phyloP scores from a whole-genome alignment of 257 asterid genomes.

The Vinca minor region DNA sequence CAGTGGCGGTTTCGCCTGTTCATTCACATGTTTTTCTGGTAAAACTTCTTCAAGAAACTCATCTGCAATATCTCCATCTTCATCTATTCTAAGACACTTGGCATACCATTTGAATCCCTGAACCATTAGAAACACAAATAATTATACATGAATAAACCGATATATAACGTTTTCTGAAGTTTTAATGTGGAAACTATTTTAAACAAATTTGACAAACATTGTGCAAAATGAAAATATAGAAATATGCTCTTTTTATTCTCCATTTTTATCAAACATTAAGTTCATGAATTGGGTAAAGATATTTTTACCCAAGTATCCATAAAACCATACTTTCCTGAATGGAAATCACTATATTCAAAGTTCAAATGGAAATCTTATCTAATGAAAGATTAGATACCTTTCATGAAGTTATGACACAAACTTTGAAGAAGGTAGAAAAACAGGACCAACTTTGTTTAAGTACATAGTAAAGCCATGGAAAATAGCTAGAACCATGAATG shows the following conservation, averaged over 20 bases:
- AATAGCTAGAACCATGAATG: background rate
- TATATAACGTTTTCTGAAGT: too few relatives aligned
- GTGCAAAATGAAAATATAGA: background rate
- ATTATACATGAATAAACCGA: too few relatives aligned
- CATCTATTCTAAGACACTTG: constrained; percentile 69
- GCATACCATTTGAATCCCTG: constrained; percentile 92
- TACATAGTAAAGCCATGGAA: background rate
- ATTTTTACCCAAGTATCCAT: background rate
- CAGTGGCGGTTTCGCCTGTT: constrained; percentile 33
- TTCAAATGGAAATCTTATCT: background rate
- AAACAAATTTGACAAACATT: too few relatives aligned
- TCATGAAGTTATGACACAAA: background rate
- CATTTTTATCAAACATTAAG: background rate
- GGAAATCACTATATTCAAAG: background rate
- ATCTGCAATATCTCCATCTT: constrained; percentile 95
- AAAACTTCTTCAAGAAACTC: constrained; percentile 74
- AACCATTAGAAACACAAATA: constrained; percentile 10
- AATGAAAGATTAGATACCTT: background rate
- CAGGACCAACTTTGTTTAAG: background rate
- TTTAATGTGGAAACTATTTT: background rate
- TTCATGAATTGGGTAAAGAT: background rate
- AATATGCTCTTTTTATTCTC: background rate
- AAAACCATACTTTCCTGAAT: background rate
- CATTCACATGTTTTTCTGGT: constrained; percentile 23
- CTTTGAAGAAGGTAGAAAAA: background rate